Base-by-base conservation (phyloP, 345 rosid species). In the Camelina neglecta region DNA sequence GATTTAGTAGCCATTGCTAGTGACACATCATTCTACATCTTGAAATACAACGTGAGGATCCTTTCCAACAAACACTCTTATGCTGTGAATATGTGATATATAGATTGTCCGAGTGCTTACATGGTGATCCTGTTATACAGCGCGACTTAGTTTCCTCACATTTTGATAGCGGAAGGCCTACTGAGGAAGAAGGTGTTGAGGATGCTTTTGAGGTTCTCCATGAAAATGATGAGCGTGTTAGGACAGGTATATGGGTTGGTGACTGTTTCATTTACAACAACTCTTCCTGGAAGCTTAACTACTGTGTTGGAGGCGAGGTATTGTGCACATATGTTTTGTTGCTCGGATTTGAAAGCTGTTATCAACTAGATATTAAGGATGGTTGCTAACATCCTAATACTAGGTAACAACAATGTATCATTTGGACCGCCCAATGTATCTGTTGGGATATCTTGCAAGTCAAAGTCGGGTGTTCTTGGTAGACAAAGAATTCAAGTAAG, bases 281-380 rank as follows among this genome's bases (percentile, higher is more conserved):
- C 82, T 86, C 98, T 59, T 84, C 98, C 9, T 93, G 97, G 98
- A 93, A 97, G 77, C 98, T 96, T 73, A 96, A 96, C 81, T 96
- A 96, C 76, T 93, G 99, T 81, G 98, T 96, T 47, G 98, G 99
- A 75, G 99, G 99, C 69, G 98, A 96, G 99, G 99, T 96, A 89
- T 74, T 65, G 48, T 61, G 18, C 67, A 41, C 44, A 8, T 15
- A 42, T 66, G 31, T 61, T 73, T 73, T 70, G 39, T 73, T 45
- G 36, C 60, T 74, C 44, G 38, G 12, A 20, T 62, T 54, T 45
- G 26, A 15, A n/a, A 60, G 55, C 38, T 61, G 21, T 73, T 79
- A 36, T 55, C 21, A 56, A 11, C 45, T 23, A 13, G 61, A 51
- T 2, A 44, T 18, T 59, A 26, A 48, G 60, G 49, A 56, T 48